A percentile compares a stretch with the other conserved stretches of the same genome.
Evolutionary conservation across 176 grass and related monocot genomes (phyloP).

Genomic region (Dactylis glomerata): DNA sequence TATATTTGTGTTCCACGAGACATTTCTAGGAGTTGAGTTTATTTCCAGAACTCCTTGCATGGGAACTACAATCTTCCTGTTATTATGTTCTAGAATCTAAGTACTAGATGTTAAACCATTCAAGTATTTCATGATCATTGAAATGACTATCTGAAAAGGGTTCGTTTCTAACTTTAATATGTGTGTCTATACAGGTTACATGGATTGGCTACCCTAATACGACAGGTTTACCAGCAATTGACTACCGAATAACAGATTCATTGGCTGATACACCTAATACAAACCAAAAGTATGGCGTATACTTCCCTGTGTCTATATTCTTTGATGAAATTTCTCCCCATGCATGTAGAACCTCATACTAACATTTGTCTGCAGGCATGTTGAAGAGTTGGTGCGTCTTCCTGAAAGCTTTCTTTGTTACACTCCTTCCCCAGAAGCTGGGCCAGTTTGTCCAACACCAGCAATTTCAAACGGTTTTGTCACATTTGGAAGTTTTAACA

Average conservation of each 20-base stretch:
- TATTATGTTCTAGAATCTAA: not conserved
- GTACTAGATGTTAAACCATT: not conserved
- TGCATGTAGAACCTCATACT: slow-evolving; percentile 27
- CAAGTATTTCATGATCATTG: slow-evolving; percentile 4
- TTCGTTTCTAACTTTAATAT: slow-evolving; percentile 13
- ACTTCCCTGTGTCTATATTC: not conserved
- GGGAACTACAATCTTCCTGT: slow-evolving; percentile 18
- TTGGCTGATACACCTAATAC: slow-evolving; percentile 74
- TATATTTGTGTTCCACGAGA: slow-evolving; percentile 25
- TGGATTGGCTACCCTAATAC: slow-evolving; percentile 99
- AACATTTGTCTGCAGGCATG: slow-evolving; percentile 54
- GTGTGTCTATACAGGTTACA: slow-evolving; percentile 57
- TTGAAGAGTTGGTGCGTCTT: slow-evolving; percentile 89
- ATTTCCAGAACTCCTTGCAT: slow-evolving; percentile 11
- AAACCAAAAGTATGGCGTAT: slow-evolving; percentile 68
- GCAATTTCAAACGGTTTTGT: slow-evolving; percentile 92
- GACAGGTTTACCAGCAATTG: slow-evolving; percentile 95
- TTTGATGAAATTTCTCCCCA: not conserved
- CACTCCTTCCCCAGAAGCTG: slow-evolving; percentile 97
- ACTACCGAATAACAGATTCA: slow-evolving; percentile 89
- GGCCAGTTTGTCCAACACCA: slow-evolving; percentile 75
- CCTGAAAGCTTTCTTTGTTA: slow-evolving; percentile 96
- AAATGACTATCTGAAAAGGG: slow-evolving; percentile 14
- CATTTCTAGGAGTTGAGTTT: slow-evolving; percentile 8
- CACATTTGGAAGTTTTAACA: slow-evolving; percentile 98